Conservation (phyloP, 345 rosid genomes). For the Orychophragmus violaceus region DNA sequence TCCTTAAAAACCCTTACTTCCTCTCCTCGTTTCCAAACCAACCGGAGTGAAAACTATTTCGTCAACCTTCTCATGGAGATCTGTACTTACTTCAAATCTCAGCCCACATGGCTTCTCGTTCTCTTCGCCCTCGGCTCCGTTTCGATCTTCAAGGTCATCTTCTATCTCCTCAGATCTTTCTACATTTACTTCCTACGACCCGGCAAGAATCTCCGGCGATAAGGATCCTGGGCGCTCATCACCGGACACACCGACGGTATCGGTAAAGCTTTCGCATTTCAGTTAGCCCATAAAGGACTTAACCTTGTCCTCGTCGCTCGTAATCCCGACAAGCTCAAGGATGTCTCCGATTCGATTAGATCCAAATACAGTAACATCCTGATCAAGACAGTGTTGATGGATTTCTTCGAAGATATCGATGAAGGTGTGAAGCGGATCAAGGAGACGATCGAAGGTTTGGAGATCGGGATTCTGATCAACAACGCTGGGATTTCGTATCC, state of each 20-base stretch:
- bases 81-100: conserved; percentile 53
- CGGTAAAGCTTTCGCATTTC: conserved; percentile 82
- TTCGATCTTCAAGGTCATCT: conserved; percentile 36
- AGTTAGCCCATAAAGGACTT: conserved; percentile 67
- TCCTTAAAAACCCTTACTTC: conserved; percentile 3
- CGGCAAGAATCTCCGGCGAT: conserved; percentile 67
- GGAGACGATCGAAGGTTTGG: conserved; percentile 65
- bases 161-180: conserved; percentile 53
- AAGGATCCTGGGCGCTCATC: conserved; percentile 91
- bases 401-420: conserved; percentile 77
- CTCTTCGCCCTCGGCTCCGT: conserved; percentile 61
- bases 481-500: conserved; percentile 94
- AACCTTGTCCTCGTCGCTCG: conserved; percentile 82
- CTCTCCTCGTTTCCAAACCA: neutral
- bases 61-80: conserved; percentile 43
- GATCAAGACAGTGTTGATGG: conserved; percentile 67
- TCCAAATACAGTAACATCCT: conserved; percentile 44
- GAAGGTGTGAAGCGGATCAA: conserved; percentile 61
- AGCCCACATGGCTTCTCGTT: conserved; percentile 55
- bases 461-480: conserved; percentile 76
- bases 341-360: conserved; percentile 53
- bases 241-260: conserved; percentile 95
- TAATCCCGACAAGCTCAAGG: conserved; percentile 57
- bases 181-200: conserved; percentile 83
- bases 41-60: neutral